phyloP scores from a whole-genome alignment of 1,284 basidiomycete genomes.

The Xerocomus amazonicus region DNA sequence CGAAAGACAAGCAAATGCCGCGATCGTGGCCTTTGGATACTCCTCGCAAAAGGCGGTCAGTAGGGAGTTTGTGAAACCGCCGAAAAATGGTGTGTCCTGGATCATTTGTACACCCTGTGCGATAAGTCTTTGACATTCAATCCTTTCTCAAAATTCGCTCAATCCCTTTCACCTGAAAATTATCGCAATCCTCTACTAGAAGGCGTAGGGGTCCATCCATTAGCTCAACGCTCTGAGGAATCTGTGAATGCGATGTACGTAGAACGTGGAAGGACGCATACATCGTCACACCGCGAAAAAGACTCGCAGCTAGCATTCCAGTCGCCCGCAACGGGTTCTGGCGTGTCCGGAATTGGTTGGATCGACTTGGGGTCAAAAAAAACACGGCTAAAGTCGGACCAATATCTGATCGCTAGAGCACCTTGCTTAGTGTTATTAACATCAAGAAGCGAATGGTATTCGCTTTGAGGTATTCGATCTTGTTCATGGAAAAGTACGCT shows the following conservation, averaged over 20 bases:
- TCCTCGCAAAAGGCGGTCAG: conserved; percentile 62
- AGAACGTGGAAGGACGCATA: conserved; percentile 26
- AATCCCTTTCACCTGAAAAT: conserved; percentile 56
- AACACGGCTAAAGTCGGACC: conserved; percentile 76
- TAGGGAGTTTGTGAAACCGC: conserved; percentile 57
- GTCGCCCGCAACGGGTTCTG: conserved; percentile 47
- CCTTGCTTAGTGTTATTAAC: conserved; percentile 26
- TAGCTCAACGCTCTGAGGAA: conserved; percentile 46
- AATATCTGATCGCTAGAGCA: conserved; percentile 51
- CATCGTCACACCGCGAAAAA: conserved; percentile 56
- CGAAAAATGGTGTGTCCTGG: conserved; percentile 60
- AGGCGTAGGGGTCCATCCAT: conserved; percentile 65
- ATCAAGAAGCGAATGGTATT: conserved; percentile 53
- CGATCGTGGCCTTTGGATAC: conserved; percentile 51
- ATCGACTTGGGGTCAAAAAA: conserved; percentile 62
- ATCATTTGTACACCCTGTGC: conserved; percentile 64
- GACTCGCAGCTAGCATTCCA: conserved; percentile 53
- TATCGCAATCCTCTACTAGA: conserved; percentile 71
- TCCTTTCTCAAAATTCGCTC: background rate
- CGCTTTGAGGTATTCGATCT: conserved; percentile 47
- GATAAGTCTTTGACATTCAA: conserved; percentile 1
- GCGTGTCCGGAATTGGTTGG: conserved; percentile 56
- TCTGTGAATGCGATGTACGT: conserved; percentile 8
- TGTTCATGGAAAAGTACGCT: conserved; percentile 50
- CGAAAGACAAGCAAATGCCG: conserved; percentile 58